Conservation (phyloP, 805 yeast genomes). For the Blastobotrys chiropterorum region DNA sequence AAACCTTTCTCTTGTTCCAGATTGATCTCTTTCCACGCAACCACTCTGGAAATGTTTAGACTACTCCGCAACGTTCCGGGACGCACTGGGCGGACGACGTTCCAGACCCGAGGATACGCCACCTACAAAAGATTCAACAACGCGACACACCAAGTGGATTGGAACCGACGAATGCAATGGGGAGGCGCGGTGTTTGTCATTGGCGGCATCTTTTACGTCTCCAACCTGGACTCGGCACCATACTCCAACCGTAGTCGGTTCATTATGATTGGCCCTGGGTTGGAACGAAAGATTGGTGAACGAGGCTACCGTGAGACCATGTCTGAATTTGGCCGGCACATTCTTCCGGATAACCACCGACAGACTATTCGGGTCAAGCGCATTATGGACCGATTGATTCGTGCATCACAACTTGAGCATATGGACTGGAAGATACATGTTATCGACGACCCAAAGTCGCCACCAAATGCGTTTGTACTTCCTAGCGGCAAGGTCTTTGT, state of each 20-base stretch:
- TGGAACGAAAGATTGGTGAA: slow-evolving; percentile 60
- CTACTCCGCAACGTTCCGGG: not conserved
- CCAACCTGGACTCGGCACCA: slow-evolving; percentile 73
- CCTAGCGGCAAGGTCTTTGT: slow-evolving; percentile 97
- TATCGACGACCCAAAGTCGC: slow-evolving; percentile 58
- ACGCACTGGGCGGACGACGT: not conserved
- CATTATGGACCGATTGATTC: slow-evolving; percentile 60
- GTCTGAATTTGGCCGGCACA: slow-evolving; percentile 42
- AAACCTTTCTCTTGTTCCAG: no score
- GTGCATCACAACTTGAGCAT: slow-evolving; percentile 23
- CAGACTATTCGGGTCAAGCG: slow-evolving; percentile 46
- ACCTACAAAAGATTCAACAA: slow-evolving; percentile 35
- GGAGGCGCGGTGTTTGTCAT: slow-evolving; percentile 31
- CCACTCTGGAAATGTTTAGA: not conserved
- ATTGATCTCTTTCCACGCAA: no score
- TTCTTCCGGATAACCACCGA: slow-evolving; percentile 64
- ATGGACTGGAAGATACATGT: slow-evolving; percentile 76
- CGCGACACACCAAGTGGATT: slow-evolving; percentile 3
- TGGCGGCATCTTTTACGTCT: slow-evolving; percentile 32
- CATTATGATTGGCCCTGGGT: slow-evolving; percentile 60
- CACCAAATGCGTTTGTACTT: slow-evolving; percentile 94
- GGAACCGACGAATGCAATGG: slow-evolving; percentile 10
- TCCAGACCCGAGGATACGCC: slow-evolving; percentile 26
- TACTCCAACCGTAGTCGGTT: slow-evolving; percentile 67
- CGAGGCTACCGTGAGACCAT: slow-evolving; percentile 57